Evolutionary conservation across 176 grass and related monocot genomes (phyloP), one percentile per base, ranked within the genome.

Genomic region (Avena atlantica): DNA sequence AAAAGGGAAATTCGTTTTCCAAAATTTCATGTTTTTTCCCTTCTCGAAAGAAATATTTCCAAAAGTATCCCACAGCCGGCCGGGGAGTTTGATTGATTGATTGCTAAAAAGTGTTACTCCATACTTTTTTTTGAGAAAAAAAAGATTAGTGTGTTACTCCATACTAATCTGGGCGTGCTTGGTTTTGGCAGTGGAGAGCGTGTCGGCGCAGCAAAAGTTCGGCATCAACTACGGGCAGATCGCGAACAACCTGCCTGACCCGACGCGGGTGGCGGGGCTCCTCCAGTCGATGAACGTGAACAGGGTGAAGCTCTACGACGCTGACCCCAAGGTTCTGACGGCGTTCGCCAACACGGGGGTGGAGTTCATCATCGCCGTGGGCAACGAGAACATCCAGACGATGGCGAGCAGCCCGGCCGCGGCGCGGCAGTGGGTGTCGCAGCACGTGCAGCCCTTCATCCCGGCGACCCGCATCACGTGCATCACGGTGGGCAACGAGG

Each of bases 221-320:
- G 95, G 95, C 49, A 97, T 97, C 74, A 97, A 97, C 77, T 97
- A 97, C 20, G 95, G 95, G 19, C 95, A 97, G 80, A 80, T 97
- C 61, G 95, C 95, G 27, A 88, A 97, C 86, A 84, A 97, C 66
- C 86, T 97, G 12, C 95, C 95, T 0, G 82, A 91, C 65, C 95
- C 90, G 36, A 77, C 88, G 52, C 86, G 67, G 57, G 95, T 97
- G 58, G 81, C 80, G 8, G n/a, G 42, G 20, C 88, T 97, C 52
- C 88, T 97, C 70, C 90, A 29, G 67, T 92, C 95, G 1, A 59
- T 97, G 74, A 91, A 87, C 79, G 92, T 97, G 40, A 92, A 83
- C 80, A 89, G 76, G 88, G 90, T 97, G 86, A 97, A 94, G 92
- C 89, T 97, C 14, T 97, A 97, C 40, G 95, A 97, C 77, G 86